Evolutionary conservation across 2,329 filamentous ascomycete species (phyloP), one percentile per base, ranked within the genome.

Genomic region (Exophiala sp.): DNA sequence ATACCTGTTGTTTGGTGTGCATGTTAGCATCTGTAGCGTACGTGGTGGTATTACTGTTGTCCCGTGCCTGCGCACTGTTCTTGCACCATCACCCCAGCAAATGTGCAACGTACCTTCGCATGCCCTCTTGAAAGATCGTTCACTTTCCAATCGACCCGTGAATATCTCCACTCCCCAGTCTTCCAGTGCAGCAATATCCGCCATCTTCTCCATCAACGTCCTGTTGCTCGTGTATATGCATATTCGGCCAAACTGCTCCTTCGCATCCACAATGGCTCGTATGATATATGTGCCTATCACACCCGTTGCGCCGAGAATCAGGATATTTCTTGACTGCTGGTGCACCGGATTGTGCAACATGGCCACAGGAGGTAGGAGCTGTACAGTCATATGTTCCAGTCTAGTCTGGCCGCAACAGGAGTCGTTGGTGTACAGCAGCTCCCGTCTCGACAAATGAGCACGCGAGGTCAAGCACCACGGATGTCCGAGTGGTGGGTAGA

Each of bases 181-280:
- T 61, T 77, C 73, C 60, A 78, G 68, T 1, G 68, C 65, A 32
- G 78, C 72, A 9, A 86, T 72, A 32, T 76, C 68, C 1, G 72
- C 66, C 1, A 69, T 57, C 61, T 86, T 86, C 8, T 69, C 72
- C 44, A 74, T 65, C n/a, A 75, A 69, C 0, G 79, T 82, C 44
- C 69, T 70, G 8, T 72, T 62, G 5, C 81, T 84, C 1, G 83
- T 86, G 66, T 81, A 83, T 45, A 86, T 74, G 5, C 71, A 77
- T 42, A 86, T 70, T 42, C 72, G 74, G 50, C 70, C 66, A 63
- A 83, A 82, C 3, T 72, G 69, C 1, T 66, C 58, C 48, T 76
- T 74, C 14, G 58, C 53, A 16, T 69, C 62, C 38, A 81, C 63
- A 36, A 83, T 72, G n/a, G 78, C 73, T 10, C 72, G 61, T 2